Base-by-base conservation (phyloP, 2,329 filamentous ascomycete genomes). In the Aspergillus viridinutans region DNA sequence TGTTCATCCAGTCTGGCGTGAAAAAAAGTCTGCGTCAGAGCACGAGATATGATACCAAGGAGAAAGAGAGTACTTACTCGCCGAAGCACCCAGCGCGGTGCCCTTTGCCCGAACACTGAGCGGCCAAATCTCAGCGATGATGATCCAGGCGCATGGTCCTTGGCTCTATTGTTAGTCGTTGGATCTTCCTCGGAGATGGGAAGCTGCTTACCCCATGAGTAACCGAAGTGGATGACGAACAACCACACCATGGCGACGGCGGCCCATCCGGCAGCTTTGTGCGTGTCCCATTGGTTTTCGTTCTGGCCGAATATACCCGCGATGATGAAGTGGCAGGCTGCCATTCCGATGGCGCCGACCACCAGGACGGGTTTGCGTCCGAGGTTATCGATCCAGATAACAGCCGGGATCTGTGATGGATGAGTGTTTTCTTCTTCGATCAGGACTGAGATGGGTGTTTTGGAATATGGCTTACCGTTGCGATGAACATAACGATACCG, bases 81-180 rank as follows among this genome's bases (percentile, higher is more conserved):
- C 82, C 2, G 81, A 84, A 1, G 86, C 86, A 17, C 86, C 88
- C 0, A 92, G 76, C 0, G 88, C 81, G 12, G 89, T 87, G 43
- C 88, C 89, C 58, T 90, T 89, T 0, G 89, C 83, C 2, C 88
- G 81, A 9, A 85, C 85, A 57, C 83, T 86, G 4, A 90, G 74
- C 0, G 88, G 89, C 85, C 86, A 92, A 45, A 92, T 84, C 72
- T 91, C 89, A 2, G 87, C 83, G 2, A 90, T 82, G 55, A 92
- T 80, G 58, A 90, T 89, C 89, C 89, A 91, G 0, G 85, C 83
- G 64, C 85, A 87, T 2, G 87, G 87, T 0, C 53, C 56, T 57
- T 17, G 14, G 10, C 3, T 9, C 26, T 26, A 9, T n/a, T 3
- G 25, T 52, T n/a, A 51, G 20, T 42, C 2, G 26, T 52, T 43